Evolutionary conservation across 495 filamentous ascomycete genomes (phyloP).

Genomic region (Penicillium salamii): DNA sequence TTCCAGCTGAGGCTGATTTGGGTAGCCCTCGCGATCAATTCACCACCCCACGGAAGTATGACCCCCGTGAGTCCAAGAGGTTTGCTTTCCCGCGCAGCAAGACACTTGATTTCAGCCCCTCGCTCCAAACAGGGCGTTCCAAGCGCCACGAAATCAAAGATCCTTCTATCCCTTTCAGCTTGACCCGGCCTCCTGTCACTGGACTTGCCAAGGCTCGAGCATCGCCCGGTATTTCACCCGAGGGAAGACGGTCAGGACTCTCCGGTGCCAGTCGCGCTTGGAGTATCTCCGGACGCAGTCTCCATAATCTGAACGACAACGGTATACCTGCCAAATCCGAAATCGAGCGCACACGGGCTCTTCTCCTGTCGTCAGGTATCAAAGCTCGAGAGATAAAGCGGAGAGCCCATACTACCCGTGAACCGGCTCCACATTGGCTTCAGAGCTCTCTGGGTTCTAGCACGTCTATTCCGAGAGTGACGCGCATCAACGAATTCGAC

Average conservation of each 20-base stretch:
- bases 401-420: constrained; percentile 52
- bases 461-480: constrained; percentile 43
- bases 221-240: constrained; percentile 25
- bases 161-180: constrained; percentile 28
- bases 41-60: constrained; percentile 6
- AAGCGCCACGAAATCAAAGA: constrained; percentile 31
- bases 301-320: constrained; percentile 32
- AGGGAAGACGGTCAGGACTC: constrained; percentile 19
- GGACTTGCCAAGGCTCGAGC: constrained; percentile 44
- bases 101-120: constrained; percentile 26
- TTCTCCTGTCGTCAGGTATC: constrained; percentile 78
- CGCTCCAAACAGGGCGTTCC: constrained; percentile 24
- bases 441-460: constrained; percentile 24
- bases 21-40: constrained; percentile 14
- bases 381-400: constrained; percentile 77
- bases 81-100: constrained; percentile 15
- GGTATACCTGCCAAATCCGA: constrained; percentile 55
- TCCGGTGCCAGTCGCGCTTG: constrained; percentile 40
- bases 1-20: constrained; percentile 16
- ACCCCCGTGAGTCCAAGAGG: constrained; percentile 10
- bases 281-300: constrained; percentile 67
- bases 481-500: constrained; percentile 62
- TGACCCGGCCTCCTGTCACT: constrained; percentile 43
- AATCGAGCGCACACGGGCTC: constrained; percentile 67
- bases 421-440: constrained; percentile 41